phyloP scores from a whole-genome alignment of 2,329 filamentous ascomycete genomes.

The Alternaria longipes region DNA sequence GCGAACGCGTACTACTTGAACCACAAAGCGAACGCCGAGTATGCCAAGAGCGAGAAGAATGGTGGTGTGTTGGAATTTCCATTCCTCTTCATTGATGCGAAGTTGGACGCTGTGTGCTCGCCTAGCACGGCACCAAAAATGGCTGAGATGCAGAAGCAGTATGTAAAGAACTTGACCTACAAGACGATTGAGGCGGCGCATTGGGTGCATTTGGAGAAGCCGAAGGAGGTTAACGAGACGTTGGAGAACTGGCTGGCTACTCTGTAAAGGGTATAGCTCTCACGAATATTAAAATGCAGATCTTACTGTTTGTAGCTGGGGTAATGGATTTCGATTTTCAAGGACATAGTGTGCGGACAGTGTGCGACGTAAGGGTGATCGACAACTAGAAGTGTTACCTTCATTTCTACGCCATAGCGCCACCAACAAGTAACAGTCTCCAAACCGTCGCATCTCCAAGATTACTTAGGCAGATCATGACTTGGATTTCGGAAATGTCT shows the following conservation, averaged over 20 bases:
- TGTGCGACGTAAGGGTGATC: too few relatives aligned
- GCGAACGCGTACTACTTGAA: slow-evolving; percentile 57
- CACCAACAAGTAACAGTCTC: rapidly evolving
- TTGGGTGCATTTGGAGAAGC: slow-evolving; percentile 43
- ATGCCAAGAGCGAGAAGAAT: slow-evolving; percentile 52
- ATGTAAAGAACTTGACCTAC: slow-evolving; percentile 53
- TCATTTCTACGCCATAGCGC: too few relatives aligned
- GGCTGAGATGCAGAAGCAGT: slow-evolving; percentile 47
- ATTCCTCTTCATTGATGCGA: slow-evolving; percentile 52
- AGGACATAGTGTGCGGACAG: too few relatives aligned
- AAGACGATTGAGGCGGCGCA: slow-evolving; percentile 54
- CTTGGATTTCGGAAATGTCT: too few relatives aligned
- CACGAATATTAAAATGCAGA: too few relatives aligned
- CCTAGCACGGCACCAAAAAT: slow-evolving; percentile 41
- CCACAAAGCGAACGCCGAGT: slow-evolving; percentile 54
- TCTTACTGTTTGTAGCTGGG: rapidly evolving
- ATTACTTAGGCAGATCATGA: too few relatives aligned
- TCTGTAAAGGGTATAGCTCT: not conserved
- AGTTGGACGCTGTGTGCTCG: slow-evolving; percentile 51
- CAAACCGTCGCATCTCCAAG: rapidly evolving
- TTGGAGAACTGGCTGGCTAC: slow-evolving; percentile 35
- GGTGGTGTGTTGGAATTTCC: slow-evolving; percentile 47
- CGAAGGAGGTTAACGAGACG: slow-evolving; percentile 32
- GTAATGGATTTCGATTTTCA: too few relatives aligned
- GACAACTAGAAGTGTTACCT: too few relatives aligned